Base-by-base conservation (phyloP, 1,284 basidiomycete genomes). In the Melampsora americana region DNA sequence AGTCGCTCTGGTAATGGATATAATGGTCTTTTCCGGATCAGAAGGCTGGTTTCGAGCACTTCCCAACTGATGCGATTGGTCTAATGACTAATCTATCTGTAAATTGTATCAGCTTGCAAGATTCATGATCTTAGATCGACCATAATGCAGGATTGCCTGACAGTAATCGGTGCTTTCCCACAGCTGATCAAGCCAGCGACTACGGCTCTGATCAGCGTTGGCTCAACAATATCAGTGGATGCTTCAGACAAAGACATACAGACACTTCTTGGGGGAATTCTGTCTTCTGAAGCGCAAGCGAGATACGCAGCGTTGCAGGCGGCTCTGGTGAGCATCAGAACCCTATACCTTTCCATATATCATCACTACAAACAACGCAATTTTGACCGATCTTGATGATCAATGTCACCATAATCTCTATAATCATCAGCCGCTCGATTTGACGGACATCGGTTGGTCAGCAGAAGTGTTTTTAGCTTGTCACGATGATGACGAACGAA, bases 361-460 rank as follows among this genome's bases (percentile, higher is more conserved):
- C 44, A 44, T 44, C 44, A 44, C 44, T 18, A 18, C 44, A 44
- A 2, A 44, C 14, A 18, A 5, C 44, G 18, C 61, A 42, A 30
- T 20, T 56, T 18, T n/a, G 11, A 39, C 14, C 28, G 32, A 67
- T 60, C 65, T 28, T 28, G 18, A 26, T 62, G 42, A 44, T 62
- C 6, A 64, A 46, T 64, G 11, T 18, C 44, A 44, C 3, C 28
- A 5, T 66, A 16, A n/a, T 39, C 42, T 35, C n/a, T 62, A 30
- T 64, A 42, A 44, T 39, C 20, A 28, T 30, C 79, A 95, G 91
- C 90, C 93, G 0, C 90, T 99, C 79, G 96, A 99, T 84, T 83
- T 99, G 60, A 99, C 95, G 0, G 95, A 98, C 69, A 83, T 93
- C 59, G 94, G 95, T 78, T 99, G 94, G 90, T 92, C 90, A 6